Evolutionary conservation across 1,284 basidiomycete species (phyloP), one percentile per base, ranked within the genome.

Genomic region (Coriolopsis trogii): DNA sequence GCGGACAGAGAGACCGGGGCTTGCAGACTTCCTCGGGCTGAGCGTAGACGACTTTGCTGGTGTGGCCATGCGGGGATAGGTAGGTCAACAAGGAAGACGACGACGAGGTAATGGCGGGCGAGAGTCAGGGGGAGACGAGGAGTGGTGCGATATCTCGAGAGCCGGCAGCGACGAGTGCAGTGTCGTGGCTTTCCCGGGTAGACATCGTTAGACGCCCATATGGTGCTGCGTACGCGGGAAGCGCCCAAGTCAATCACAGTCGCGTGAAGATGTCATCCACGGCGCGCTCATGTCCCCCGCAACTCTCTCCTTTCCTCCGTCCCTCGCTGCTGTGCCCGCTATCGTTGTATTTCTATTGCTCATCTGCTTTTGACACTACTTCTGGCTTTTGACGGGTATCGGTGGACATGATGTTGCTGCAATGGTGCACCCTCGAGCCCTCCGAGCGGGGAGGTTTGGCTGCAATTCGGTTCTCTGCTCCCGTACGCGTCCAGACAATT

Each of bases 381-480:
- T 20, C 21, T 29, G 15, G n/a, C 39, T 18, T 28, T 34, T 20
- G 34, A 40, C 5, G 46, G 47, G 38, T 28, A 33, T 36, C 30
- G 10, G 18, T 41, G 31, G 41, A 23, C 10, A 59, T 55, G 51
- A 72, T 76, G 56, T 72, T 89, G 20, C 69, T 91, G 56, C 82
- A 86, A 61, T 91, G 84, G 82, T 83, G 78, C 36, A 81, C 78
- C n/a, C 69, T 91, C 51, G 68, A 74, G 24, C 86, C 87, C 0
- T 70, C 80, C 33, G 81, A 80, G 6, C 70, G 77, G 1, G 80
- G 79, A 3, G 74, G 76, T 53, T 67, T 89, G 15, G 83, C 85
- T 41, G 85, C 87, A 4, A 71, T 89, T 30, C 78, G 86, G 21
- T 90, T 89, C 67, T 69, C 78, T 2, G 72, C 74, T 3, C 80